phyloP scores from a whole-genome alignment of 176 grass and related monocot species.

The Carex pumila region DNA sequence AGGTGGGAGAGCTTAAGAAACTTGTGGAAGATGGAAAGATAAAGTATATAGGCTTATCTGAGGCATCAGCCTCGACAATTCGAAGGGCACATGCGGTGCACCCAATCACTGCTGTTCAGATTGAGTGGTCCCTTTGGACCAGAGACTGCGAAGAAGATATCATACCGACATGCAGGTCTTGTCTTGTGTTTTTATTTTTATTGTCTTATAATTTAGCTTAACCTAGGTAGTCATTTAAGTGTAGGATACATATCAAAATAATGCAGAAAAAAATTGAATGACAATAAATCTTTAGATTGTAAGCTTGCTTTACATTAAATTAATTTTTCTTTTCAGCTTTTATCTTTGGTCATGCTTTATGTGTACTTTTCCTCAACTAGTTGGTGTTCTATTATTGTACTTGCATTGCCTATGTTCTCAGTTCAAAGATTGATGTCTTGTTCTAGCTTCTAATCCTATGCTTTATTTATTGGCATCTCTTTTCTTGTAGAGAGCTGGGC shows the following conservation, averaged over 20 bases:
- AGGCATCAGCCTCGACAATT: constrained; percentile 51
- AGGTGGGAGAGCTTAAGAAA: constrained; percentile 63
- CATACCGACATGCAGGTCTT: constrained; percentile 61
- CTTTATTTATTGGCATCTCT: constrained; percentile 5
- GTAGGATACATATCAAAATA: not conserved
- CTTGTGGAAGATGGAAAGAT: constrained; percentile 64
- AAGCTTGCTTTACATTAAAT: not conserved
- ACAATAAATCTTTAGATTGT: not conserved
- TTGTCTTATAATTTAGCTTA: not conserved
- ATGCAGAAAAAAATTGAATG: not conserved
- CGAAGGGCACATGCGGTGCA: constrained; percentile 55
- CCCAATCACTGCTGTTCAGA: constrained; percentile 45
- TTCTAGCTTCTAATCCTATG: not conserved
- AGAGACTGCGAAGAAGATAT: constrained; percentile 62
- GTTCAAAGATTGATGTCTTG: not conserved
- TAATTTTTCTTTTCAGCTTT: not conserved
- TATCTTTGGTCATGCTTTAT: not conserved
- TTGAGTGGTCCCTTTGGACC: constrained; percentile 66
- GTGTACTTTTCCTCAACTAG: not conserved
- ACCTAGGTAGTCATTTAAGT: not conserved
- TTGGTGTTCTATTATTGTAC: not conserved
- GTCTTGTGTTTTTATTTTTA: not conserved
- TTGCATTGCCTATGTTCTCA: not conserved
- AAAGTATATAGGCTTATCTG: constrained; percentile 55
- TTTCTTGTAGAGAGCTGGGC: constrained; percentile 42